Evolutionary conservation across 1,284 basidiomycete genomes (phyloP), one percentile per base, ranked within the genome.

Genomic region (Ceraceosorus guamensis): DNA sequence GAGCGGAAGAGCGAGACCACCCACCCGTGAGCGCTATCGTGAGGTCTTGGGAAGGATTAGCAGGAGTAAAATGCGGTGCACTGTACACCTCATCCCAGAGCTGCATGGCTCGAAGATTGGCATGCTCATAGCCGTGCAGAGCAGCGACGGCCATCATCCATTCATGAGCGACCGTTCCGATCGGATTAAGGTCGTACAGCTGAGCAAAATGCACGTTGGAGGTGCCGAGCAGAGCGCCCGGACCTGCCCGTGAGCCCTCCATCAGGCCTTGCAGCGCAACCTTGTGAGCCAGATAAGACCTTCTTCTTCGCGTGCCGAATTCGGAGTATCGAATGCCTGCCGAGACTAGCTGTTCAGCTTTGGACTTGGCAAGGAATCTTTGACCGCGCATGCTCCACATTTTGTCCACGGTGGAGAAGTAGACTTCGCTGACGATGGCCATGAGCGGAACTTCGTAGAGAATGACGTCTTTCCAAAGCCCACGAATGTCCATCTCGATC

Each of bases 361-460:
- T 97, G 32, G 77, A 67, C 65, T 84, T 86, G 3, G 91, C 88
- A 24, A 77, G 62, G 47, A 54, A 43, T 45, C 39, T 50, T 49
- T 95, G 90, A 0, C 85, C 85, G 7, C 87, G 83, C 60, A 90
- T 84, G 55, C 79, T 82, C 95, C 93, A 98, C 67, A 90, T 85
- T 0, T 80, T 86, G 67, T 85, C 84, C 18, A 85, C 85, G 11
- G 82, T 80, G 44, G 14, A 33, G 73, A 88, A 90, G 77, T 87
- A 87, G 31, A 82, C 82, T 78, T 90, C 84, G 77, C 88, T 88
- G 48, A 91, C 79, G 65, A 86, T 86, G 7, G 89, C 85, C 89
- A 96, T 91, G 48, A 96, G 80, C 1, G 90, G 91, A 0, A 97
- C 91, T 78, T 98, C 93, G 85, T 95, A 99, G 16, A 96, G 79